A percentile compares a stretch with the other conserved stretches of the same genome.
These are phyloP conservation scores for Pseudogymnoascus sp. DNA, from an alignment of 2,329 filamentous ascomycete species.

Conservation along the genomic window DNA sequence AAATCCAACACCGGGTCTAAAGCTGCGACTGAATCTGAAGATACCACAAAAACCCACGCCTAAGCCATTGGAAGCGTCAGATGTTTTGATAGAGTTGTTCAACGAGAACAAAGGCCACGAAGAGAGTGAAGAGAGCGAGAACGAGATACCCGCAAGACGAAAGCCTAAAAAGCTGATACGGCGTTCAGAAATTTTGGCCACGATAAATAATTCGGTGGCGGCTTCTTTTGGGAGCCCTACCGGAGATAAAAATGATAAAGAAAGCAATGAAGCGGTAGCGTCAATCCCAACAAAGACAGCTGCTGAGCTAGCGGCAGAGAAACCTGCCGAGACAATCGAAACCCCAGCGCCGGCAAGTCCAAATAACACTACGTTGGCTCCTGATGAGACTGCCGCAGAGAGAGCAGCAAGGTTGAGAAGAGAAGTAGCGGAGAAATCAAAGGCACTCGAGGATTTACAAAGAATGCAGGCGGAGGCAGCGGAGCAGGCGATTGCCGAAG, in stretches of 20 bases:
- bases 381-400: background rate
- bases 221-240: background rate
- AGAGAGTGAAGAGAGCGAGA: background rate
- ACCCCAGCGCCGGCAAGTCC: background rate
- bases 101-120: background rate
- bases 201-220: background rate
- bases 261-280: background rate
- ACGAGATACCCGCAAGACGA: background rate
- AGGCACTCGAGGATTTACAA: background rate
- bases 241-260: background rate
- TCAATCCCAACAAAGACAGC: background rate
- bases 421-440: background rate
- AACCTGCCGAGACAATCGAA: background rate
- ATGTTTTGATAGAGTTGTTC: background rate
- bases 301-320: background rate
- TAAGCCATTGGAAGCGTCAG: background rate
- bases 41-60: background rate
- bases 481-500: background rate
- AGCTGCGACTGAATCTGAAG: background rate
- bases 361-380: background rate
- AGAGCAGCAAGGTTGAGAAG: background rate
- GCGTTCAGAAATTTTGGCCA: background rate
- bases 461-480: background rate
- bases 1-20: background rate
- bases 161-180: background rate